phyloP scores from a whole-genome alignment of 225 moss, liverwort and hornwort genomes.

The Marchantia polymorpha region DNA sequence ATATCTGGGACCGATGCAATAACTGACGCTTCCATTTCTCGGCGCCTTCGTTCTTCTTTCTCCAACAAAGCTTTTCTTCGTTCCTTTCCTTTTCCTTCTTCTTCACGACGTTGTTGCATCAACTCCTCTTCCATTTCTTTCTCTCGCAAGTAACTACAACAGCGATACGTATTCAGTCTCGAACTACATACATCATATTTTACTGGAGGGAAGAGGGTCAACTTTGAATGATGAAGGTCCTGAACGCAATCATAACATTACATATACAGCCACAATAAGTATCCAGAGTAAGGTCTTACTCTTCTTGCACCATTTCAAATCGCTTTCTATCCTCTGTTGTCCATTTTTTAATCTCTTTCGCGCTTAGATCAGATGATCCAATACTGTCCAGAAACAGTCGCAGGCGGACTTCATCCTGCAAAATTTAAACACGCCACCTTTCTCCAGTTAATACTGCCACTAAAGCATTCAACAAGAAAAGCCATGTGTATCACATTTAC shows the following conservation, averaged over 20 bases:
- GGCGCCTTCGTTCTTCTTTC: slow-evolving; percentile 80
- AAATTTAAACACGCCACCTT: neutral
- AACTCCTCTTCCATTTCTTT: slow-evolving; percentile 96
- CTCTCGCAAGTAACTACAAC: slow-evolving; percentile 88
- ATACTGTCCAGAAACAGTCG: slow-evolving; percentile 95
- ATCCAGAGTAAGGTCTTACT: slow-evolving; percentile 46
- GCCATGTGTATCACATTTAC: neutral
- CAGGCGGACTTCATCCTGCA: slow-evolving; percentile 81
- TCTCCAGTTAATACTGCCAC: neutral
- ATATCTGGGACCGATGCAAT: slow-evolving; percentile 94
- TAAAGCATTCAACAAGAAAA: neutral
- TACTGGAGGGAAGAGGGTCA: neutral
- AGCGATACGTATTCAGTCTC: neutral
- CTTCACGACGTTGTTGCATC: slow-evolving; percentile 85
- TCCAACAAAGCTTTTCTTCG: slow-evolving; percentile 86
- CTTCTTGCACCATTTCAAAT: slow-evolving; percentile 96
- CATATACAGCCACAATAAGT: neutral
- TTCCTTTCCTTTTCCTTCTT: slow-evolving; percentile 96
- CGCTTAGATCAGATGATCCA: slow-evolving; percentile 97
- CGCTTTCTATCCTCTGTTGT: slow-evolving; percentile 94
- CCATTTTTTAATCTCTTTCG: slow-evolving; percentile 97
- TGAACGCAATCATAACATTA: neutral
- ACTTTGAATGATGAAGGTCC: neutral
- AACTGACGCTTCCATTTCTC: slow-evolving; percentile 93
- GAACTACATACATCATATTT: neutral